Conservation (phyloP, 345 rosid species). For the Citrus medica region DNA sequence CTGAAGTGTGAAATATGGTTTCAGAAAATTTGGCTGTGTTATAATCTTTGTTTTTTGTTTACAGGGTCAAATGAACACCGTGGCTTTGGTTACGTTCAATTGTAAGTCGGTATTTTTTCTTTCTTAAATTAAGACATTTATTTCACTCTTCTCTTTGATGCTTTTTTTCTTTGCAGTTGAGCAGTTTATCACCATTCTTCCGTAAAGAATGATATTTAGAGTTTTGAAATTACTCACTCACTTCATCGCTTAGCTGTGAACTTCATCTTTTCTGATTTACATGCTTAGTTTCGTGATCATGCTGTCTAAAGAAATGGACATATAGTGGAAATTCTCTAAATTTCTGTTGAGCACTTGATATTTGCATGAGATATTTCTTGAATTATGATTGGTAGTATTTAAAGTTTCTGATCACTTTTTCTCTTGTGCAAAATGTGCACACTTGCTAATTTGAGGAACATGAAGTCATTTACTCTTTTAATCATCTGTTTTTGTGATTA, state of each 20-base stretch:
- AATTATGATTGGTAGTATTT: not conserved
- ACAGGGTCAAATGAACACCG: slow-evolving; percentile 82
- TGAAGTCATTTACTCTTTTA: not conserved
- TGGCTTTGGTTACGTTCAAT: slow-evolving; percentile 72
- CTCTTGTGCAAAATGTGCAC: not conserved
- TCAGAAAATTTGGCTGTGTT: not conserved
- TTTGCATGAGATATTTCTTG: too few relatives aligned
- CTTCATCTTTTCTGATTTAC: not conserved
- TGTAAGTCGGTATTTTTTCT: slow-evolving; percentile 44
- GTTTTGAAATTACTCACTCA: not conserved
- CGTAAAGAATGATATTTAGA: not conserved
- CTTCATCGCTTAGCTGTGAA: not conserved
- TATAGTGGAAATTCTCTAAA: not conserved
- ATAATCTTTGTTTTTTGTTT: slow-evolving; percentile 4
- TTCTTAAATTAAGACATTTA: not conserved
- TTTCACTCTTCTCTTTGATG: not conserved
- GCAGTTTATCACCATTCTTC: not conserved
- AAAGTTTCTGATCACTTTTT: not conserved
- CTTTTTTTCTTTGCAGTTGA: not conserved
- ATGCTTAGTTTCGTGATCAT: not conserved
- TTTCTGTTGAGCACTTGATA: too few relatives aligned
- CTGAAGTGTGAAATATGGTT: not conserved
- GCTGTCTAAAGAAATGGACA: not conserved
- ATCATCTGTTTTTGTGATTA: not conserved
- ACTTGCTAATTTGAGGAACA: not conserved